Base-by-base conservation (phyloP, 2,329 filamentous ascomycete species). In the Gnomoniopsis sp. region DNA sequence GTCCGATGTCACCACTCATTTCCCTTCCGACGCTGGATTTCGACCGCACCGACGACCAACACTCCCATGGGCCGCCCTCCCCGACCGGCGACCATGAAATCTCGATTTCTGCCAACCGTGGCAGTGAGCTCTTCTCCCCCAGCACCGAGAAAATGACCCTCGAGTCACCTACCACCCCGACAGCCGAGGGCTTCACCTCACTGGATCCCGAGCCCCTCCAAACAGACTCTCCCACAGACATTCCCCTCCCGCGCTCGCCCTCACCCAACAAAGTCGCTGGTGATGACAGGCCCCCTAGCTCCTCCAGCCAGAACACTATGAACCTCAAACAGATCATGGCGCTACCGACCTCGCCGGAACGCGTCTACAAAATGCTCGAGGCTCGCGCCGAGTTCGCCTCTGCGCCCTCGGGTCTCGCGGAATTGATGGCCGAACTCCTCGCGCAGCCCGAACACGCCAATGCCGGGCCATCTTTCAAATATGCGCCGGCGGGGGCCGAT, bases 241-340 rank as follows among this genome's bases (percentile, higher is more conserved):
- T 61, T 6, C 59, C 59, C 6, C 59, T 61, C 12, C 59, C 59
- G 6, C 56, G 56, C 23, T 59, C 55, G 23, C 59, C 59, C 3
- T 61, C 59, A 1, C 34, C 44, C 26, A 46, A 19, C 23, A 47
- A 30, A 44, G 23, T 19, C 4, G 30, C 43, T n/a, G 26, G 43
- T n/a, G 26, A 15, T 7, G 49, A 53, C 15, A 22, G 58, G 14
- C 47, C 50, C 12, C 49, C 46, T 19, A 49, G 47, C 48, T 49
- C 53, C 10, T 23, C 30, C 11, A 34, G 46, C 8, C 53, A 61
- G 47, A 80, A 76, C 49, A 75, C 83, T 41, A 79, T 82, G 63
- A 77, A 82, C 1, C 93, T 96, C 73, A 84, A 87, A 53, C 89
- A 96, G 59, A 96, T 97, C 61, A 79, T 91, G 66, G 85, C 83